These are phyloP conservation scores for Colletotrichum simmondsii DNA, from an alignment of 2,329 filamentous ascomycete genomes.

Conservation along the genomic window DNA sequence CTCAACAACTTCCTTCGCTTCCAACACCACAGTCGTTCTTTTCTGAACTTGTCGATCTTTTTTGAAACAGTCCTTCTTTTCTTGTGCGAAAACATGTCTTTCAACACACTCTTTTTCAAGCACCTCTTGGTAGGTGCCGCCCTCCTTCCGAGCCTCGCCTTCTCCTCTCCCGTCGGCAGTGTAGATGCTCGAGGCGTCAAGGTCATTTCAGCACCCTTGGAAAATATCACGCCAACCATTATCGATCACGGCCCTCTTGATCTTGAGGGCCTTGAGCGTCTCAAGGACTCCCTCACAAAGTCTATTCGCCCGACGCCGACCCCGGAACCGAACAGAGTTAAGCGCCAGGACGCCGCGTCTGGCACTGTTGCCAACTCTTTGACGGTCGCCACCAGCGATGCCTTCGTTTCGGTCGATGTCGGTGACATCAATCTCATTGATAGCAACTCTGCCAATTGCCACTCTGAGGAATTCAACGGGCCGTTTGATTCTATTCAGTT, in stretches of 20 bases:
- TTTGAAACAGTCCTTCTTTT: background rate
- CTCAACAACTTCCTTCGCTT: background rate
- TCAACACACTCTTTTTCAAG: background rate
- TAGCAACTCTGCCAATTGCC: background rate
- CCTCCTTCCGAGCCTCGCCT: background rate
- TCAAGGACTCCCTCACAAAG: conserved; percentile 7
- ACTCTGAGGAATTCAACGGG: conserved; percentile 14
- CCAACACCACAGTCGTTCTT: background rate
- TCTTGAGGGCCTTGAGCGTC: background rate
- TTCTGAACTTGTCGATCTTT: background rate
- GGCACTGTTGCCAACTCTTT: background rate
- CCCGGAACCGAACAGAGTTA: background rate
- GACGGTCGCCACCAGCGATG: background rate
- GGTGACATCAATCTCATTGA: conserved; percentile 10
- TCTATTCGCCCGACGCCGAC: background rate
- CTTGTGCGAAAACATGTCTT: background rate
- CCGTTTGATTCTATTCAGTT: conserved; percentile 17
- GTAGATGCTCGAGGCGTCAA: background rate
- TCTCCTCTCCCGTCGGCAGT: conserved; percentile 5
- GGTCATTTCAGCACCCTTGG: background rate
- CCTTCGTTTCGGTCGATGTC: conserved; percentile 19
- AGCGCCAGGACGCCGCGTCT: background rate
- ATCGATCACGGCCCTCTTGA: conserved; percentile 17
- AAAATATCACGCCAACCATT: background rate
- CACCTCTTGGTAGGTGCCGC: background rate